Evolutionary conservation across 1,284 basidiomycete genomes (phyloP).

Genomic region (Trichosporon sp.): DNA sequence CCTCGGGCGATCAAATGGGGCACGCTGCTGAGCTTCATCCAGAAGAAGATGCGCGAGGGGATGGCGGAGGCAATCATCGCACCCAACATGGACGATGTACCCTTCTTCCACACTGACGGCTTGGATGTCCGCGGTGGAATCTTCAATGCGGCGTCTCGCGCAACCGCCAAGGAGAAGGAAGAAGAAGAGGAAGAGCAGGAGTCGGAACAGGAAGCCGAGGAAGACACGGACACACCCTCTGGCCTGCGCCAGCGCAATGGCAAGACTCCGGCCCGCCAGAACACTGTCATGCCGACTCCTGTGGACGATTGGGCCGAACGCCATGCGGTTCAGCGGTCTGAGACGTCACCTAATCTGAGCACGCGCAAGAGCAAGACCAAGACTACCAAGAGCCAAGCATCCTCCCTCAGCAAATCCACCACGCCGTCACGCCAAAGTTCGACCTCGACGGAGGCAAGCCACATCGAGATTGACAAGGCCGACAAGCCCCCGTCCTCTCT

Average conservation of each 20-base stretch:
- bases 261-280: background rate
- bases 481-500: background rate
- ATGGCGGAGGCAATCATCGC: conserved; percentile 88
- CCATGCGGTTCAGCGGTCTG: conserved; percentile 8
- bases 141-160: conserved; percentile 65
- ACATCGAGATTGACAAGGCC: background rate
- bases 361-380: background rate
- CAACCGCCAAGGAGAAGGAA: conserved; percentile 27
- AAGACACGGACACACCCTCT: background rate
- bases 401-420: background rate
- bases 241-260: background rate
- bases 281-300: background rate
- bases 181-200: background rate
- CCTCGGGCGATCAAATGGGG: conserved; percentile 56
- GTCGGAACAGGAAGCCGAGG: background rate
- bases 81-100: conserved; percentile 96
- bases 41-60: conserved; percentile 83
- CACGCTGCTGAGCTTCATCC: conserved; percentile 84
- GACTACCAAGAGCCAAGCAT: background rate
- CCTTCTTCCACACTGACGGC: conserved; percentile 79
- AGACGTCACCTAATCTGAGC: conserved; percentile 13
- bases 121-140: conserved; percentile 78
- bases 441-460: background rate
- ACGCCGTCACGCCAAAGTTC: background rate
- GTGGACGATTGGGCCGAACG: conserved; percentile 4